Base-by-base conservation (phyloP, 129 eudicot genomes). In the Tagetes erecta region DNA sequence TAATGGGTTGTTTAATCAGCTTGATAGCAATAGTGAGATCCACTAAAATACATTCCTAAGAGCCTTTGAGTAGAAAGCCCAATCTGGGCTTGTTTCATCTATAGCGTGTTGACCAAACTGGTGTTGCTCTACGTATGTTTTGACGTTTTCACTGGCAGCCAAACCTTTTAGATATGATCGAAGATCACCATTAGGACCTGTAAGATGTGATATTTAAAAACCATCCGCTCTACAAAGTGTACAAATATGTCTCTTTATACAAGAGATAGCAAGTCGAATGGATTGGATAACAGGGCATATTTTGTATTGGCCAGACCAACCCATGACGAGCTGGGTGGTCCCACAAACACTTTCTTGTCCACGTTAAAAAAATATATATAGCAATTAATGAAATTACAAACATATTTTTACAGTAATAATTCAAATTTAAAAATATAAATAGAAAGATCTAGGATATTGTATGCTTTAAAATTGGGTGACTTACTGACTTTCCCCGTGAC, bases 121-220 rank as follows among this genome's bases (percentile, higher is more conserved):
- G 72, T 75, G 80, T 80, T 80, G 58, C 49, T 69, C 60, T 74
- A 80, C 35, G n/a, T 80, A 69, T 68, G 27, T 64, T 57, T 80
- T 68, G 30, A 70, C 47, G 42, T 80, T 64, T n/a, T 75, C 69
- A 69, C 76, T 77, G 14, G 30, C 37, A 2, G 88, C 86, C 70
- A 93, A 46, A 3, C 85, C 83, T 76, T 90, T 89, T 51, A 93
- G 60, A 82, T 93, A 93, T 40, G 74, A 78, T 27, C 96, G 87
- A 67, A 93, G 81, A 68, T 89, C 88, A 30, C 98, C 98, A 45
- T 81, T 85, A 34, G 98, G 96, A 12, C 98, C 95, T 92, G 86
- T 77, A 67, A 42, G 46, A 47, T 77, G 73, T 36, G 59, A 67
- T 14, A 68, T 10, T 9, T 76, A 2, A 38, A 57, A 62, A 5